Percentiles rank a stretch among this genome's conserved stretches.
Evolutionary conservation across 2,329 filamentous ascomycete genomes (phyloP).

Genomic region (Seiridium unicorne): DNA sequence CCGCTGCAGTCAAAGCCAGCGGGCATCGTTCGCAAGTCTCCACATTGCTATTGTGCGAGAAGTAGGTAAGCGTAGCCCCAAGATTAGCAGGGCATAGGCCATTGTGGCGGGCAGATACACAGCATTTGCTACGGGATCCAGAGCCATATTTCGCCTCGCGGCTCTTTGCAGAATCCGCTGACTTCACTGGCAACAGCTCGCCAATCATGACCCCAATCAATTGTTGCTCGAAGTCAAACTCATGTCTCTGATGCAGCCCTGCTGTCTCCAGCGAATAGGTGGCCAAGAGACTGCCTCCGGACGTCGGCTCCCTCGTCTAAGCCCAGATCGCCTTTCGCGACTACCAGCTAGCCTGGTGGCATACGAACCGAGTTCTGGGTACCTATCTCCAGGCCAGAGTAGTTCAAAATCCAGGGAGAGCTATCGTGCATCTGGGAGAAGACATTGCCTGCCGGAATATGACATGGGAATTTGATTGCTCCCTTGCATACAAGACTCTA

Average conservation of each 20-base stretch:
- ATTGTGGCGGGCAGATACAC: slow-evolving; percentile 17
- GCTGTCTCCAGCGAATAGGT: neutral
- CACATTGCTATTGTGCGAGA: slow-evolving; percentile 1
- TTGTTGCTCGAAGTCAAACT: neutral
- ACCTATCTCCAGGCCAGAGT: neutral
- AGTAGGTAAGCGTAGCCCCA: neutral
- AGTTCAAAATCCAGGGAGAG: neutral
- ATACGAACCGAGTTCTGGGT: neutral
- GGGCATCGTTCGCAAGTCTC: neutral
- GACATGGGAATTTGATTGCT: slow-evolving; percentile 7
- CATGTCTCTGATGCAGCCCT: slow-evolving; percentile 1
- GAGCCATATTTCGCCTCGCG: slow-evolving; percentile 21
- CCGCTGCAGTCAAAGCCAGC: neutral
- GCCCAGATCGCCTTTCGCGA: no score
- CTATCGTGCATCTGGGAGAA: no score
- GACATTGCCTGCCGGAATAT: slow-evolving; percentile 1
- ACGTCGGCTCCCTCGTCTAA: no score
- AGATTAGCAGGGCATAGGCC: slow-evolving; percentile 12
- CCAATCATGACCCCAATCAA: slow-evolving; percentile 30
- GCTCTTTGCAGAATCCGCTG: slow-evolving; percentile 23
- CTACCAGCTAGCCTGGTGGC: no score
- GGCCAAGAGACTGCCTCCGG: no score
- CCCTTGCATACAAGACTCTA: slow-evolving; percentile 1
- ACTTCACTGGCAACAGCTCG: slow-evolving; percentile 23
- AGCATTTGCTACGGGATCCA: slow-evolving; percentile 22